Evolutionary conservation across 2,329 filamentous ascomycete species (phyloP).

Genomic region (Anisogramma anomala): DNA sequence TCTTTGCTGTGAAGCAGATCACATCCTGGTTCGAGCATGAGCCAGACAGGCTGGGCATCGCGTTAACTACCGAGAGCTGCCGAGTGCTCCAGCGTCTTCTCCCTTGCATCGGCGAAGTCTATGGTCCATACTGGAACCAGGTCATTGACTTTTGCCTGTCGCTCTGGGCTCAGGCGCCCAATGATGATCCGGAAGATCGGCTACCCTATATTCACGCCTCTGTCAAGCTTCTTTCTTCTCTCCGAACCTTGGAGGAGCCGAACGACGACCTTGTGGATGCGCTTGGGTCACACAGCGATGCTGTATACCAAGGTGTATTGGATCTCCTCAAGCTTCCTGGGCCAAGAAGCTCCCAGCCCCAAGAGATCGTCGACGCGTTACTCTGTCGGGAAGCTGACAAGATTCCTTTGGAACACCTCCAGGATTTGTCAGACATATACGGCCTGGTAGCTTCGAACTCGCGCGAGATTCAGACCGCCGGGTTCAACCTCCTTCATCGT

Average conservation of each 20-base stretch:
- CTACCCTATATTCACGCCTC: slow-evolving; percentile 60
- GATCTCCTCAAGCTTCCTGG: slow-evolving; percentile 47
- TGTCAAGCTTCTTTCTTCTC: slow-evolving; percentile 53
- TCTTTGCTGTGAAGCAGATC: slow-evolving; percentile 74
- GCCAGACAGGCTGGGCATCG: slow-evolving; percentile 29
- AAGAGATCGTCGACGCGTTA: slow-evolving; percentile 63
- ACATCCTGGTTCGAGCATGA: slow-evolving; percentile 51
- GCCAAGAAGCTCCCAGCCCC: slow-evolving; percentile 45
- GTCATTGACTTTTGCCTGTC: slow-evolving; percentile 46
- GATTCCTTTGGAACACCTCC: slow-evolving; percentile 49
- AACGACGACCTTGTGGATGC: slow-evolving; percentile 82
- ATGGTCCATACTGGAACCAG: slow-evolving; percentile 77
- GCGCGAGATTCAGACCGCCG: slow-evolving; percentile 62
- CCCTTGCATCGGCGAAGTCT: slow-evolving; percentile 67
- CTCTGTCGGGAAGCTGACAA: slow-evolving; percentile 58
- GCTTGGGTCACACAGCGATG: slow-evolving; percentile 47
- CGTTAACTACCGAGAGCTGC: slow-evolving; percentile 40
- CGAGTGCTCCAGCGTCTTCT: slow-evolving; percentile 50
- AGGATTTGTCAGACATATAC: slow-evolving; percentile 59
- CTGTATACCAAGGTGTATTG: slow-evolving; percentile 47
- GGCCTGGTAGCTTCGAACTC: slow-evolving; percentile 66
- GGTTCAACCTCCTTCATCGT: slow-evolving; percentile 68
- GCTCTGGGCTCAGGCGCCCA: slow-evolving; percentile 41
- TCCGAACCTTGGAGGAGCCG: slow-evolving; percentile 56
- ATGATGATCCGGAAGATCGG: slow-evolving; percentile 32